Conservation (phyloP, 2,329 filamentous ascomycete species). For the Parafenestella ontariensis region DNA sequence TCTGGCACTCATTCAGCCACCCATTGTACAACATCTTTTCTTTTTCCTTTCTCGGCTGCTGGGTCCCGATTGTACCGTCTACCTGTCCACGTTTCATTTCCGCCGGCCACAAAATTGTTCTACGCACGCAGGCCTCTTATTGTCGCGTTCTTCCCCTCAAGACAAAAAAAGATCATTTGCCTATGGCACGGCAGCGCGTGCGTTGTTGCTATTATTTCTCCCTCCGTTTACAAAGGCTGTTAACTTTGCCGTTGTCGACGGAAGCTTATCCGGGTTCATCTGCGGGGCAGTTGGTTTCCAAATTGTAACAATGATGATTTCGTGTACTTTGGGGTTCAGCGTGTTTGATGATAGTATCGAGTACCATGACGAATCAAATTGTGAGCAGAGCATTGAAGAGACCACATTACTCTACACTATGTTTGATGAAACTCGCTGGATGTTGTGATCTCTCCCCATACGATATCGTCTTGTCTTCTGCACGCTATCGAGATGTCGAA, state of each 20-base stretch:
- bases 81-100: slow-evolving; percentile 5
- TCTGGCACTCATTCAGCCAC: slow-evolving; percentile 42
- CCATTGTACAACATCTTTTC: slow-evolving; percentile 41
- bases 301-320: slow-evolving; percentile 33
- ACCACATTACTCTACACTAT: background rate
- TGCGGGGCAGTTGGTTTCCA: slow-evolving; percentile 31
- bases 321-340: slow-evolving; percentile 13
- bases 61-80: slow-evolving; percentile 8
- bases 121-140: slow-evolving; percentile 1
- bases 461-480: background rate
- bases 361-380: slow-evolving; percentile 24
- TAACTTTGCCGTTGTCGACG: slow-evolving; percentile 11
- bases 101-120: slow-evolving; percentile 24
- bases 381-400: slow-evolving; percentile 9
- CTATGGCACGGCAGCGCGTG: slow-evolving; percentile 33
- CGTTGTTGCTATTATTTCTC: slow-evolving; percentile 16
- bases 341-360: slow-evolving; percentile 20
- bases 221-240: slow-evolving; percentile 4
- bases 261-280: background rate
- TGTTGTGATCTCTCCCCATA: no score
- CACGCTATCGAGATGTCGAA: no score
- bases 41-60: slow-evolving; percentile 6
- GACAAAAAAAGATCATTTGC: slow-evolving; percentile 25
- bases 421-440: no score
- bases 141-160: slow-evolving; percentile 4